phyloP scores from a whole-genome alignment of 2,329 filamentous ascomycete genomes.

The Remersonia thermophila region DNA sequence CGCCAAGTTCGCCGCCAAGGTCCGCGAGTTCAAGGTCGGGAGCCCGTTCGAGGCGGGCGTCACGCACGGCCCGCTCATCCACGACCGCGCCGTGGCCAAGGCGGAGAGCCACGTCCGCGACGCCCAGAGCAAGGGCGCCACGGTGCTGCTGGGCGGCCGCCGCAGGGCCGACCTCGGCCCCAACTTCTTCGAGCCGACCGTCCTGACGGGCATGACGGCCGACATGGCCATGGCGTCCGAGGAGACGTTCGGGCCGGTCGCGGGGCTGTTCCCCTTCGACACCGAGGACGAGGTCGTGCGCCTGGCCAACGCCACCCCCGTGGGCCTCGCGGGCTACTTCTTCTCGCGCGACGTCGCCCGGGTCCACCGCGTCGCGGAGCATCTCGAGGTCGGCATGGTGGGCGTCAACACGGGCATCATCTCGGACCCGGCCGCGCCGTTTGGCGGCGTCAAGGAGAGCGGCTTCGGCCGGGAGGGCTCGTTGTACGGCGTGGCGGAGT shows the following conservation, averaged over 20 bases:
- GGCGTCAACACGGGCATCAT: constrained; percentile 67
- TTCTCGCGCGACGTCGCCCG: constrained; percentile 56
- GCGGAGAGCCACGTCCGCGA: constrained; percentile 71
- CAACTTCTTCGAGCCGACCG: constrained; percentile 85
- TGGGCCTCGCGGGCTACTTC: constrained; percentile 91
- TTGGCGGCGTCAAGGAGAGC: constrained; percentile 73
- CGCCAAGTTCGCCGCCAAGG: constrained; percentile 55
- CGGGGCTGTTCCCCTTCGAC: constrained; percentile 77
- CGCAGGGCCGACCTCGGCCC: constrained; percentile 59
- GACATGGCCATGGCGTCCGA: constrained; percentile 77
- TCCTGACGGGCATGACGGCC: constrained; percentile 72
- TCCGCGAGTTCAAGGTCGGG: constrained; percentile 63
- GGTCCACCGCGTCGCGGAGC: constrained; percentile 50
- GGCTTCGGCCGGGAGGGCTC: constrained; percentile 72
- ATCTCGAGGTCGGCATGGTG: constrained; percentile 75
- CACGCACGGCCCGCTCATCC: constrained; percentile 76
- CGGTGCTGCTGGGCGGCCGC: constrained; percentile 63
- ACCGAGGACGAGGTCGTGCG: constrained; percentile 80
- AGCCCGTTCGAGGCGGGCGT: constrained; percentile 56
- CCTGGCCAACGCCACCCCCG: constrained; percentile 69
- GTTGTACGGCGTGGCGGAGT: constrained; percentile 66
- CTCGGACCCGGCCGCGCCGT: constrained; percentile 46
- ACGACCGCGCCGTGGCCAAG: constrained; percentile 69
- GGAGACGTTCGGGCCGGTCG: constrained; percentile 93
- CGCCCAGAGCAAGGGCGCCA: constrained; percentile 64